Conservation (phyloP, 2,329 filamentous ascomycete genomes). For the Penicillium corylophilum region DNA sequence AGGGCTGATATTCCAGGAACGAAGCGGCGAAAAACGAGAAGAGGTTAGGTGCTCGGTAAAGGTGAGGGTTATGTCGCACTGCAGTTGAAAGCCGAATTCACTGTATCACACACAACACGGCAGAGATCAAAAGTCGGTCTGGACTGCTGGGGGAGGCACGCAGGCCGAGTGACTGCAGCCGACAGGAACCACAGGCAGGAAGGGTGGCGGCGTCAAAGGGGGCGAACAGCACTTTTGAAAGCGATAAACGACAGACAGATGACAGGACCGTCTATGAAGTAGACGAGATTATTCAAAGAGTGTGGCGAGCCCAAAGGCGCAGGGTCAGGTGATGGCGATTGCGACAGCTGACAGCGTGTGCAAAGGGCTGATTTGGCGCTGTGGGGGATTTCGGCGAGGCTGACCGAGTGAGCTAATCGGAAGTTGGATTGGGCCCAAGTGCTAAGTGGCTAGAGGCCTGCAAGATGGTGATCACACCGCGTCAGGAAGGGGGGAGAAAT, state of each 20-base stretch:
- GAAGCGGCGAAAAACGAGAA: slow-evolving; percentile 15
- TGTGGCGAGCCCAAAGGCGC: slow-evolving; percentile 20
- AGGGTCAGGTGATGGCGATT: slow-evolving; percentile 25
- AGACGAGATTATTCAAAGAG: slow-evolving; percentile 10
- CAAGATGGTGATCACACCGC: slow-evolving; percentile 21
- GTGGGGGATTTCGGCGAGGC: slow-evolving; percentile 7
- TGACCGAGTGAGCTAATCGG: slow-evolving; percentile 7
- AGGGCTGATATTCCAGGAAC: slow-evolving; percentile 10
- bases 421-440: slow-evolving; percentile 14
- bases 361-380: slow-evolving; percentile 17
- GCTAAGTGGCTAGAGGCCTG: slow-evolving; percentile 19
- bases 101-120: slow-evolving; percentile 28
- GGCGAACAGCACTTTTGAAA: not conserved
- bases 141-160: slow-evolving; percentile 21
- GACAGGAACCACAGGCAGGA: not conserved
- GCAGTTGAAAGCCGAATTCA: slow-evolving; percentile 32
- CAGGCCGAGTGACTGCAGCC: slow-evolving; percentile 26
- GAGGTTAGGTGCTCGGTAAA: slow-evolving; percentile 16
- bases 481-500: slow-evolving; percentile 7
- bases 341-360: slow-evolving; percentile 19
- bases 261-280: not conserved
- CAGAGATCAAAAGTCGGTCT: slow-evolving; percentile 38
- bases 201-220: not conserved
- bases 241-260: not conserved
- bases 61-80: slow-evolving; percentile 27